These are phyloP conservation scores for Pythium angustatum DNA, from an alignment of 352 stramenopile genomes.

Conservation along the genomic window DNA sequence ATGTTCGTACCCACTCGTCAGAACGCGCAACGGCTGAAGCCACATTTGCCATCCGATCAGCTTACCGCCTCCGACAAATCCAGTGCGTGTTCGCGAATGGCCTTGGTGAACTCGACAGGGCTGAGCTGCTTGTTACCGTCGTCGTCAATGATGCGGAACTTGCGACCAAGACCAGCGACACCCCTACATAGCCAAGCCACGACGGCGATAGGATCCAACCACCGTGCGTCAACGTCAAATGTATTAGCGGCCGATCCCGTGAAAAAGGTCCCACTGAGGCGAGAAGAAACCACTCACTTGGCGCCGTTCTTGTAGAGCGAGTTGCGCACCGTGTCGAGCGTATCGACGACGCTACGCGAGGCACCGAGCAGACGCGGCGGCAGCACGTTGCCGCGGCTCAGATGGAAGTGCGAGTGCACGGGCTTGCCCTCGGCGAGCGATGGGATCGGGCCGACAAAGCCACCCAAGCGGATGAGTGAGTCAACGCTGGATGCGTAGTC, in stretches of 20 bases:
- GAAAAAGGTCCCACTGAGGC: no score
- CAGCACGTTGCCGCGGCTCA: slow-evolving; percentile 75
- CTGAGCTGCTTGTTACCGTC: slow-evolving; percentile 80
- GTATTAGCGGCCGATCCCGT: slow-evolving; percentile 15
- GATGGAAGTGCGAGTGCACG: slow-evolving; percentile 54
- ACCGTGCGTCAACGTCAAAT: slow-evolving; percentile 16
- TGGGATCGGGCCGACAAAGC: slow-evolving; percentile 55
- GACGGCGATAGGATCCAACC: not conserved
- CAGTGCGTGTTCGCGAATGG: slow-evolving; percentile 65
- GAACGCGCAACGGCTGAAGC: no score
- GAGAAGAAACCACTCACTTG: slow-evolving; percentile 40
- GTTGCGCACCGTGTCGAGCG: slow-evolving; percentile 59
- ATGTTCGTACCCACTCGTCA: no score
- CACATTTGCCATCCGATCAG: no score
- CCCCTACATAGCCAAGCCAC: slow-evolving; percentile 36
- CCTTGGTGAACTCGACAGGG: slow-evolving; percentile 77
- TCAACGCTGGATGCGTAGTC: slow-evolving; percentile 69
- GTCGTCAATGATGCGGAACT: slow-evolving; percentile 90
- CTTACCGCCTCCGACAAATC: slow-evolving; percentile 46
- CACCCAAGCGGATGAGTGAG: slow-evolving; percentile 62
- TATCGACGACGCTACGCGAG: slow-evolving; percentile 58
- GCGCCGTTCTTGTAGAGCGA: slow-evolving; percentile 81
- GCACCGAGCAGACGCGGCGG: slow-evolving; percentile 56
- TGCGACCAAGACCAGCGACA: slow-evolving; percentile 73
- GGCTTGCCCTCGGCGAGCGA: slow-evolving; percentile 41